Conservation (phyloP, 208 protist genomes). For the Trypanosoma cruzi region DNA sequence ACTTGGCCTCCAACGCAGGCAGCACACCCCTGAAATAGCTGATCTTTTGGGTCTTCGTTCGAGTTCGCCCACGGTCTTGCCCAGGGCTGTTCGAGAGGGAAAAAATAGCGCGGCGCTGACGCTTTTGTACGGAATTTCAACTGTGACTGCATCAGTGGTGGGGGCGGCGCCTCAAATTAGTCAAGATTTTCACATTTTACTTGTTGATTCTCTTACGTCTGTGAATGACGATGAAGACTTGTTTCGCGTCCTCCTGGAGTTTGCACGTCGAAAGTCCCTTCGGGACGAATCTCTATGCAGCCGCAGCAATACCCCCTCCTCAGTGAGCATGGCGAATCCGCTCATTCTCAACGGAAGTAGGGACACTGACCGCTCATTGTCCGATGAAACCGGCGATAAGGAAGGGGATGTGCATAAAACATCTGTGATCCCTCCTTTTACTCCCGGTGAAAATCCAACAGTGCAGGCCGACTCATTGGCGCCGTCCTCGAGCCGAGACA, state of each 20-base stretch:
- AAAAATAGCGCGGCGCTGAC: neutral
- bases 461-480: too few relatives aligned
- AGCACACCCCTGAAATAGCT: neutral
- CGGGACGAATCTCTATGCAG: neutral
- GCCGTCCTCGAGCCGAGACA: too few relatives aligned
- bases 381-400: too few relatives aligned
- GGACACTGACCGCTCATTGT: too few relatives aligned
- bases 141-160: neutral
- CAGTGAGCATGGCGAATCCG: too few relatives aligned
- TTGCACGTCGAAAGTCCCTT: neutral
- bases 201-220: neutral
- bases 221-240: slow-evolving; percentile 10
- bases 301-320: neutral
- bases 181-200: neutral
- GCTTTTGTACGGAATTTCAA: neutral
- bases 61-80: neutral
- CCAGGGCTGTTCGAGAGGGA: neutral
- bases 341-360: too few relatives aligned
- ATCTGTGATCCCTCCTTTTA: too few relatives aligned
- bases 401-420: too few relatives aligned
- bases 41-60: neutral
- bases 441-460: too few relatives aligned
- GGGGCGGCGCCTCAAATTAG: neutral
- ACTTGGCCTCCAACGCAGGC: neutral
- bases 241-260: neutral